Percentiles rank a stretch among this genome's conserved stretches.
These are phyloP conservation scores for Monilinia polystroma DNA, from an alignment of 2,329 filamentous ascomycete genomes.

Conservation along the genomic window DNA sequence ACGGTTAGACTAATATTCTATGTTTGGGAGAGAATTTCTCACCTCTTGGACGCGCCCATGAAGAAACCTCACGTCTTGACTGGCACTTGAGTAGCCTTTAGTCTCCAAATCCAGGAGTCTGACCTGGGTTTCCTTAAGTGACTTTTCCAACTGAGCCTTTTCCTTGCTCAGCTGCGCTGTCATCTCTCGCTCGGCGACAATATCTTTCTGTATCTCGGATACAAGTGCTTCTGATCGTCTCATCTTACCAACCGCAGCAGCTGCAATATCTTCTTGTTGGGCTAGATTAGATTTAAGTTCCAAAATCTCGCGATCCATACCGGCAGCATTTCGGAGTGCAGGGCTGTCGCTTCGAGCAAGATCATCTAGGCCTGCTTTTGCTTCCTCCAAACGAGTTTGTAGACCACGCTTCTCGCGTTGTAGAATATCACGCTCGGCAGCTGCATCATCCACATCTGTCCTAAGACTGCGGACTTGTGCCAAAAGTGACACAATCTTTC, in stretches of 20 bases:
- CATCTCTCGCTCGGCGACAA: slow-evolving; percentile 78
- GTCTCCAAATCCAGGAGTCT: slow-evolving; percentile 91
- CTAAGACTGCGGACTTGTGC: slow-evolving; percentile 86
- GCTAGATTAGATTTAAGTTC: slow-evolving; percentile 86
- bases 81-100: slow-evolving; percentile 91
- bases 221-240: slow-evolving; percentile 83
- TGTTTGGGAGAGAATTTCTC: slow-evolving; percentile 42
- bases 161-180: slow-evolving; percentile 82
- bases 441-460: slow-evolving; percentile 79
- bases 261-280: slow-evolving; percentile 89
- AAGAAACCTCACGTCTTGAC: slow-evolving; percentile 92
- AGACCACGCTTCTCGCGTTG: slow-evolving; percentile 87
- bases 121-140: slow-evolving; percentile 84
- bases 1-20: slow-evolving; percentile 31
- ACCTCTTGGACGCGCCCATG: slow-evolving; percentile 95
- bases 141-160: slow-evolving; percentile 86
- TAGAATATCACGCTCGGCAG: slow-evolving; percentile 80
- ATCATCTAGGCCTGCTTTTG: slow-evolving; percentile 84
- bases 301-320: slow-evolving; percentile 82
- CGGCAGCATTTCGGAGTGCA: slow-evolving; percentile 84
- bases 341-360: slow-evolving; percentile 82
- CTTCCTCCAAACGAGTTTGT: slow-evolving; percentile 81
- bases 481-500: slow-evolving; percentile 85
- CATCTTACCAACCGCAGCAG: slow-evolving; percentile 96
- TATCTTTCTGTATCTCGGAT: slow-evolving; percentile 89